phyloP scores from a whole-genome alignment of 2,329 filamentous ascomycete species.

The Colletotrichum eremochloae region DNA sequence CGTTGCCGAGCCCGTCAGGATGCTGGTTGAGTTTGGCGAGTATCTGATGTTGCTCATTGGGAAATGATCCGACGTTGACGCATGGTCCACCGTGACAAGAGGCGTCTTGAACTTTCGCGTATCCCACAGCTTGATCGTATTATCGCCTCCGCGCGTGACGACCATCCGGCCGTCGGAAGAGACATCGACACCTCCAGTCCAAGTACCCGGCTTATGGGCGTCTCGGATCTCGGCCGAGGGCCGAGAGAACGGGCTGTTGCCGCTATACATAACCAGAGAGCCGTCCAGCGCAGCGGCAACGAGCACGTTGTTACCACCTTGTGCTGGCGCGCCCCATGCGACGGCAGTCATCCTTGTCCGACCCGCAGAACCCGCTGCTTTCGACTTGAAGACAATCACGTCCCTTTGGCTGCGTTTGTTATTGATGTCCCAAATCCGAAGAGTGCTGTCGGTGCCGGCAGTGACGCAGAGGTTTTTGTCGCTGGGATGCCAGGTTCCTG shows the following conservation, averaged over 20 bases:
- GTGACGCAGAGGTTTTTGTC: conserved; percentile 89
- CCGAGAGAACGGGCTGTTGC: conserved; percentile 86
- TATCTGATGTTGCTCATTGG: conserved; percentile 90
- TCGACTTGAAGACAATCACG: conserved; percentile 96
- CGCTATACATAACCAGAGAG: conserved; percentile 90
- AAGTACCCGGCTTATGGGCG: conserved; percentile 85
- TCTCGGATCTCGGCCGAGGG: conserved; percentile 87
- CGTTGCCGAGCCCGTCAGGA: conserved; percentile 88
- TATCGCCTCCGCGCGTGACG: conserved; percentile 90
- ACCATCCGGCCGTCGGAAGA: conserved; percentile 92
- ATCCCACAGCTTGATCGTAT: conserved; percentile 96
- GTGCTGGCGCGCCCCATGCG: conserved; percentile 82
- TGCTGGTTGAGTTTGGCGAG: conserved; percentile 83
- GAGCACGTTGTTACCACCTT: conserved; percentile 84
- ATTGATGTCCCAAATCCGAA: conserved; percentile 97
- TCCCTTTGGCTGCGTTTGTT: conserved; percentile 91
- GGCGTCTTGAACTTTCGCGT: conserved; percentile 94
- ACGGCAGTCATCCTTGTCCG: conserved; percentile 95
- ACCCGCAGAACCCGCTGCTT: conserved; percentile 86
- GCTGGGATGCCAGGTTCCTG: conserved; percentile 90
- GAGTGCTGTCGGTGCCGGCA: conserved; percentile 92
- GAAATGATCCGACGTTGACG: conserved; percentile 86
- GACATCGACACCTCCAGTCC: conserved; percentile 93
- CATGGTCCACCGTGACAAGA: conserved; percentile 82
- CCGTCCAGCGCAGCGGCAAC: conserved; percentile 90